Percentiles rank a stretch among this genome's conserved stretches.
These are phyloP conservation scores for Starmerella apis DNA, from an alignment of 805 yeast genomes.

Conservation along the genomic window DNA sequence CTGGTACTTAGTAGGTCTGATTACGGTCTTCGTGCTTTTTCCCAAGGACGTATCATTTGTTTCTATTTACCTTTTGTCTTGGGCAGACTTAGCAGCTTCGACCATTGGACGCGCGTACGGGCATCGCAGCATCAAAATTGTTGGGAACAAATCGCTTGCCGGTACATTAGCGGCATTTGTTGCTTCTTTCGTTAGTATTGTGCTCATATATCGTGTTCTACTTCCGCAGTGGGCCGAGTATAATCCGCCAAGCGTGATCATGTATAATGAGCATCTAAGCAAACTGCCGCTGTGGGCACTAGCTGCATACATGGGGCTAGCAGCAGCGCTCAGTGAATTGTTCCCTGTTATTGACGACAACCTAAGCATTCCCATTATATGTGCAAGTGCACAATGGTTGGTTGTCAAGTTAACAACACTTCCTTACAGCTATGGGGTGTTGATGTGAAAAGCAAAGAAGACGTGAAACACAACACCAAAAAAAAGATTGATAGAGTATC, in stretches of 20 bases:
- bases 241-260: constrained; percentile 47
- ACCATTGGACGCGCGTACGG: constrained; percentile 85
- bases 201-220: constrained; percentile 59
- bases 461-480: too few relatives aligned
- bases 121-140: constrained; percentile 65
- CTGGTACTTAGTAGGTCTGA: constrained; percentile 74
- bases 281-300: constrained; percentile 42
- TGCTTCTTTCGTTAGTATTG: constrained; percentile 59
- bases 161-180: constrained; percentile 81
- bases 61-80: constrained; percentile 70
- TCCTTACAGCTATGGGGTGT: constrained; percentile 22
- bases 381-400: constrained; percentile 53
- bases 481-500: too few relatives aligned
- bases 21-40: constrained; percentile 55
- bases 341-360: constrained; percentile 83
- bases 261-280: constrained; percentile 58
- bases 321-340: constrained; percentile 82
- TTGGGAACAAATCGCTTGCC: constrained; percentile 70
- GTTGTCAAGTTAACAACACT: constrained; percentile 32
- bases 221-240: constrained; percentile 51
- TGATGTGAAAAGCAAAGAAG: constrained; percentile 5
- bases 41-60: constrained; percentile 74
- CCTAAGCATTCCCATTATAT: constrained; percentile 82
- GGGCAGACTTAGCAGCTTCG: constrained; percentile 98
- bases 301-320: constrained; percentile 58